Evolutionary conservation across 495 filamentous ascomycete species (phyloP), one percentile per base, ranked within the genome.

Genomic region (Annulohypoxylon stygium): DNA sequence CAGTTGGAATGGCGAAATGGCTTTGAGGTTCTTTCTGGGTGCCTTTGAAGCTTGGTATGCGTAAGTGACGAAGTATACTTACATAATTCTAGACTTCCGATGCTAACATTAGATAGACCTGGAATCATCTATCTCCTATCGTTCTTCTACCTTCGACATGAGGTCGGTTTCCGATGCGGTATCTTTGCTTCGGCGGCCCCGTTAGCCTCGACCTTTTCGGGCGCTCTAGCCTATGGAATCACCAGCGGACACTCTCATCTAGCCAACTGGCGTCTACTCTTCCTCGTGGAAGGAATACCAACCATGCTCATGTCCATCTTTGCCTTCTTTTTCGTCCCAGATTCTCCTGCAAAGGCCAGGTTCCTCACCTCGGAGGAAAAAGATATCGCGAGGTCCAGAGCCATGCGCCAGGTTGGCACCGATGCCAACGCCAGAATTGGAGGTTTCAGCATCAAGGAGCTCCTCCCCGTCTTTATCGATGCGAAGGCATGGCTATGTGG

Each of bases 61-160:
- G 75, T 77, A 75, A 1, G 75, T 73, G 2, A 25, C 12, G 26
- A 37, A 45, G n/a, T 18, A 14, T n/a, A 1, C 39, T 18, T 0
- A 16, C 10, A 12, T 66, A 60, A 12, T 4, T n/a, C 18, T 60
- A 23, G 7, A 18, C 16, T n/a, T 39, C 1, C 50, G 12, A 60
- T 58, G 36, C 37, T 61, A 36, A 69, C 34, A 25, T 23, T 18
- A 26, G 10, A 30, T n/a, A 77, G 89, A 25, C 90, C 90, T 6
- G 87, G 87, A 2, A 84, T 92, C 10, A 90, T 91, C 3, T 93
- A 90, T 66, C 82, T 93, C 4, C 81, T 94, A 0, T 91, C 89
- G 0, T 94, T 93, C 81, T 96, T 96, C 83, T 96, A 94, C 72
- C 86, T 90, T 37, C 85, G 93, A 39, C 87, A 90, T 39, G 92